These are phyloP conservation scores for Saccharomyces kudriavzevii DNA, from an alignment of 805 yeast species.

Conservation along the genomic window DNA sequence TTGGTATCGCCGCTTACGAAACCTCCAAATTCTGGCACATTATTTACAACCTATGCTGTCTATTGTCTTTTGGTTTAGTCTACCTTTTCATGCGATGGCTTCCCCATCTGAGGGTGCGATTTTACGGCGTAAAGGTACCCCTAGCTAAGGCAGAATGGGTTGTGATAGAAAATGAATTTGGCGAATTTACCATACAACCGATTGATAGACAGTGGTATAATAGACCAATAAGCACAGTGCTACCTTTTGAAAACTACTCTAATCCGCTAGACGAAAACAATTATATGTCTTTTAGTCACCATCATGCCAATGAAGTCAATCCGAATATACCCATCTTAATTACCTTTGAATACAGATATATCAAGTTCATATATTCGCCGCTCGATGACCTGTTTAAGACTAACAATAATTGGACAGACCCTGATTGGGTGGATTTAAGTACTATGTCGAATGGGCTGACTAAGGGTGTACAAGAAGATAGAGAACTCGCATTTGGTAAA, in stretches of 20 bases:
- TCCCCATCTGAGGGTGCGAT: slow-evolving; percentile 61
- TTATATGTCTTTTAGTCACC: slow-evolving; percentile 11
- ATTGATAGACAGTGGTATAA: slow-evolving; percentile 58
- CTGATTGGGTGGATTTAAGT: slow-evolving; percentile 58
- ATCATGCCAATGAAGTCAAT: slow-evolving; percentile 25
- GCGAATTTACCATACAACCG: slow-evolving; percentile 59
- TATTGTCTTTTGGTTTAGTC: slow-evolving; percentile 59
- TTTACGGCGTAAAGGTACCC: slow-evolving; percentile 58
- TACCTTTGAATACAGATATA: slow-evolving; percentile 72
- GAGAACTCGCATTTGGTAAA: slow-evolving; percentile 66
- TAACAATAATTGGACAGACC: slow-evolving; percentile 80
- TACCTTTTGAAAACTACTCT: slow-evolving; percentile 30
- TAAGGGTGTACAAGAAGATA: slow-evolving; percentile 57
- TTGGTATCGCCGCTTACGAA: slow-evolving; percentile 87
- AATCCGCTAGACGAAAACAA: slow-evolving; percentile 20
- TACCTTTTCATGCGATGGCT: slow-evolving; percentile 78
- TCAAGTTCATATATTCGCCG: slow-evolving; percentile 77
- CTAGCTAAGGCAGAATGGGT: slow-evolving; percentile 87
- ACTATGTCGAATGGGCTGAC: slow-evolving; percentile 58
- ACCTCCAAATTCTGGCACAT: slow-evolving; percentile 40
- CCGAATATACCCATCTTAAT: slow-evolving; percentile 57
- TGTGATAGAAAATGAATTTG: slow-evolving; percentile 88
- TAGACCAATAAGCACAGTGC: slow-evolving; percentile 61
- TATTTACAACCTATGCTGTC: slow-evolving; percentile 47
- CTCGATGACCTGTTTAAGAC: slow-evolving; percentile 77